A percentile compares a stretch with the other conserved stretches of the same genome.
Conservation (phyloP, 2,329 filamentous ascomycete genomes). For the Phaeoacremonium minimum region DNA sequence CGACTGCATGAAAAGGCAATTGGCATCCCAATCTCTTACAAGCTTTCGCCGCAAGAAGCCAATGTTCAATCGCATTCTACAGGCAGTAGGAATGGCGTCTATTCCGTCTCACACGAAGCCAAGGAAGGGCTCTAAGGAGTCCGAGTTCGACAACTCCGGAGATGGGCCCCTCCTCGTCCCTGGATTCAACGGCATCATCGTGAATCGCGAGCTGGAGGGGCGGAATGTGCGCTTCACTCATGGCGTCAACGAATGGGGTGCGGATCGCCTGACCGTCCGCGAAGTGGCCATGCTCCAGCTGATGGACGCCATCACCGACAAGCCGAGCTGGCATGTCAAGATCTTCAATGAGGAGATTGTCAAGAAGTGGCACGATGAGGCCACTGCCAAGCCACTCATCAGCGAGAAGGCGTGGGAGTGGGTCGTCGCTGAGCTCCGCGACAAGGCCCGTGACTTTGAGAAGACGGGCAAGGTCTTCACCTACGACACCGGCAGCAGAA, state of each 20-base stretch:
- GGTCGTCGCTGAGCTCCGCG: constrained; percentile 10
- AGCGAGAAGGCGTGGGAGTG: constrained; percentile 7
- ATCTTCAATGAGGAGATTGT: constrained; percentile 26
- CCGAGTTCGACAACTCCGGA: neutral
- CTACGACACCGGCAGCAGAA: constrained; percentile 4
- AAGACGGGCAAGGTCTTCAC: constrained; percentile 4
- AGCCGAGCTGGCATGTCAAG: constrained; percentile 24
- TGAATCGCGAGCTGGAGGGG: neutral
- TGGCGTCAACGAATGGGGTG: neutral
- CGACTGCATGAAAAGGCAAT: too few relatives aligned
- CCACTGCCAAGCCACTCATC: constrained; percentile 27
- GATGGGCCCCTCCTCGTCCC: neutral
- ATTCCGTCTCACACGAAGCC: too few relatives aligned
- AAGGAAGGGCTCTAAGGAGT: too few relatives aligned
- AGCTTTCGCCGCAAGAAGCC: too few relatives aligned
- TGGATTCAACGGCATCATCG: neutral
- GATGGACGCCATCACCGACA: constrained; percentile 9
- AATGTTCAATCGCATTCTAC: too few relatives aligned
- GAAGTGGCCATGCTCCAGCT: constrained; percentile 7
- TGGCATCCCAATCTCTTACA: too few relatives aligned
- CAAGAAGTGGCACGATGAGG: constrained; percentile 25
- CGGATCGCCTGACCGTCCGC: constrained; percentile 1
- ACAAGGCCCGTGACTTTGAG: constrained; percentile 7
- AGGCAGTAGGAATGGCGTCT: too few relatives aligned
- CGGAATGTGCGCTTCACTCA: neutral